A percentile compares a stretch with the other conserved stretches of the same genome.
Conservation (phyloP, 352 stramenopile species). For the Globisporangium polare region DNA sequence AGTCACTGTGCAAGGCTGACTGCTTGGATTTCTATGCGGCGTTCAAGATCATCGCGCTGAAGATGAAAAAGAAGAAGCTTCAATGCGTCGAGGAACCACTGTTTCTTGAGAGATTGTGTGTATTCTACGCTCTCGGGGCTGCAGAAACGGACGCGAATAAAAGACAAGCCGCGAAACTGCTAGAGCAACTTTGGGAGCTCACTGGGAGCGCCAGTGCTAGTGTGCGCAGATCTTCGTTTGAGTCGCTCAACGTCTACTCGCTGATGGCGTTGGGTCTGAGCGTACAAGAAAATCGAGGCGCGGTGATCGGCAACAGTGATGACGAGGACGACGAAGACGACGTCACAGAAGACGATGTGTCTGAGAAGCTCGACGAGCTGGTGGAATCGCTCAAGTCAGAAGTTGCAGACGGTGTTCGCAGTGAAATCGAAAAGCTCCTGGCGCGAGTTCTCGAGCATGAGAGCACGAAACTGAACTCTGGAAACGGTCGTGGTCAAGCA, state of each 20-base stretch:
- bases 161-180: conserved; percentile 38
- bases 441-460: conserved; percentile 39
- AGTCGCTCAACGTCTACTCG: conserved; percentile 39
- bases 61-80: conserved; percentile 67
- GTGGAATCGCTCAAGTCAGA: conserved; percentile 34
- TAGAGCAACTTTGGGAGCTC: conserved; percentile 51
- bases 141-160: conserved; percentile 34
- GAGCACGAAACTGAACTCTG: conserved; percentile 29
- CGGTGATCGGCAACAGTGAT: conserved; percentile 18
- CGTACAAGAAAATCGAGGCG: conserved; percentile 10
- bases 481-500: conserved; percentile 31
- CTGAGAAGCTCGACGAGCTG: conserved; percentile 48
- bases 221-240: conserved; percentile 43
- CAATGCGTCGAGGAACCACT: conserved; percentile 34
- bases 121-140: conserved; percentile 45
- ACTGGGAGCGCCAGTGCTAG: conserved; percentile 23
- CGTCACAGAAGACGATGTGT: conserved; percentile 29
- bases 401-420: conserved; percentile 26
- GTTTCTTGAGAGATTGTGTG: conserved; percentile 55
- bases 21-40: conserved; percentile 74
- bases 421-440: conserved; percentile 34
- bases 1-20: conserved; percentile 47
- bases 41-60: conserved; percentile 71
- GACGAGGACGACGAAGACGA: conserved; percentile 31
- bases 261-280: conserved; percentile 41